Conservation (phyloP, 352 stramenopile species). For the Phytopythium delawarense region DNA sequence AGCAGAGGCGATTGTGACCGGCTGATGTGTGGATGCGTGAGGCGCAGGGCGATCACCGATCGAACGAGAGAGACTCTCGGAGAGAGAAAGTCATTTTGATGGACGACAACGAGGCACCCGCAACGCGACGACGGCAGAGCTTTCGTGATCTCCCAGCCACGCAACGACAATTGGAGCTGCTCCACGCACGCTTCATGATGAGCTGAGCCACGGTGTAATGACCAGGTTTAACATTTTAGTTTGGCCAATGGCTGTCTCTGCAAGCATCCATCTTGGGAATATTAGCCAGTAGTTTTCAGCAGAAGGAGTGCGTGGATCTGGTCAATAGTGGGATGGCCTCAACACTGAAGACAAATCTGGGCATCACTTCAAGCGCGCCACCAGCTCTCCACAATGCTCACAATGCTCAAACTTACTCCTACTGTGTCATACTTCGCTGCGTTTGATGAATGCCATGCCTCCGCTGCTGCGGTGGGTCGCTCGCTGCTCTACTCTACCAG, state of each 20-base stretch:
- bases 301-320: neutral
- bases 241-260: neutral
- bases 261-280: neutral
- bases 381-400: too few relatives aligned
- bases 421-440: too few relatives aligned
- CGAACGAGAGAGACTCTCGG: too few relatives aligned
- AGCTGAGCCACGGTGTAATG: neutral
- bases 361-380: too few relatives aligned
- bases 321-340: neutral
- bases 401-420: too few relatives aligned
- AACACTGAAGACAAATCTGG: too few relatives aligned
- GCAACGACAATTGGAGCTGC: neutral
- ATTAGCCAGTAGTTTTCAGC: neutral
- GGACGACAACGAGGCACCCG: too few relatives aligned
- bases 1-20: too few relatives aligned
- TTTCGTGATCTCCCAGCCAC: too few relatives aligned
- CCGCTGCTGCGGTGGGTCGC: neutral
- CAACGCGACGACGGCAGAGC: neutral
- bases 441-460: neutral
- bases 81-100: too few relatives aligned
- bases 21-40: too few relatives aligned
- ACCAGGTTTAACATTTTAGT: neutral
- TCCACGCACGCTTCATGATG: neutral
- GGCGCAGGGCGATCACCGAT: too few relatives aligned
- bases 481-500: neutral